Conservation (phyloP, 2,329 filamentous ascomycete species). For the Septoria petroselini region DNA sequence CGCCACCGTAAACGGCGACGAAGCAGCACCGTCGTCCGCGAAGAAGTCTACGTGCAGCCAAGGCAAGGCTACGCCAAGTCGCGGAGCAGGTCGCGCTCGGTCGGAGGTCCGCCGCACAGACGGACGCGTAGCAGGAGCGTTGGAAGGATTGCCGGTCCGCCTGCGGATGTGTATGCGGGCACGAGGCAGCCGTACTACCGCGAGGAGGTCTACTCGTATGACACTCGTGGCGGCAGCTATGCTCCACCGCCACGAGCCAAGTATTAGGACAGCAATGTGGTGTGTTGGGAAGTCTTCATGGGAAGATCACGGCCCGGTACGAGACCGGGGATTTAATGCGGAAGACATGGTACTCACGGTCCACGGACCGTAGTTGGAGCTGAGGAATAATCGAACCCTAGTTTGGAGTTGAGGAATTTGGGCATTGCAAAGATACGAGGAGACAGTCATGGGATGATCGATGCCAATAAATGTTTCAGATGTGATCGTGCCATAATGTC, state of each 20-base stretch:
- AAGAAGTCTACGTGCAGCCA: conserved; percentile 13
- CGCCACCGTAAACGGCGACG: conserved; percentile 14
- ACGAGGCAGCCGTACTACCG: conserved; percentile 20
- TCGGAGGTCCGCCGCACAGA: conserved; percentile 1
- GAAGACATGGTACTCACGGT: not conserved
- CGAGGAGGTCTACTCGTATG: conserved; percentile 16
- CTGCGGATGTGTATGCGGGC: conserved; percentile 11
- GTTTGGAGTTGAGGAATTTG: too few species aligned
- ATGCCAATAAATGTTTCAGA: not conserved
- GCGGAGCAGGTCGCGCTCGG: conserved; percentile 3
- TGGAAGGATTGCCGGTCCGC: conserved; percentile 6
- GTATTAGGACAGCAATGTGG: conserved; percentile 8
- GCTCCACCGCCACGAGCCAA: conserved; percentile 21
- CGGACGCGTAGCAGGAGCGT: conserved; percentile 16
- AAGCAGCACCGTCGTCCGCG: conserved; percentile 6
- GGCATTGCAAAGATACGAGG: not conserved
- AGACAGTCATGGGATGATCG: not conserved
- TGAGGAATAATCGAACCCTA: too few species aligned
- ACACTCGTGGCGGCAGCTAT: conserved; percentile 4
- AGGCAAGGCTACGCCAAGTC: conserved; percentile 1
- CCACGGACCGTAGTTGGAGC: too few species aligned
- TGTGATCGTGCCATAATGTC: not conserved
- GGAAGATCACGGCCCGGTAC: not conserved
- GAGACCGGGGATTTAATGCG: not conserved
- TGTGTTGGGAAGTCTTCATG: not conserved